Evolutionary conservation across 371 early-diverging fungal species (phyloP).

Genomic region (Vittaforma corneae): DNA sequence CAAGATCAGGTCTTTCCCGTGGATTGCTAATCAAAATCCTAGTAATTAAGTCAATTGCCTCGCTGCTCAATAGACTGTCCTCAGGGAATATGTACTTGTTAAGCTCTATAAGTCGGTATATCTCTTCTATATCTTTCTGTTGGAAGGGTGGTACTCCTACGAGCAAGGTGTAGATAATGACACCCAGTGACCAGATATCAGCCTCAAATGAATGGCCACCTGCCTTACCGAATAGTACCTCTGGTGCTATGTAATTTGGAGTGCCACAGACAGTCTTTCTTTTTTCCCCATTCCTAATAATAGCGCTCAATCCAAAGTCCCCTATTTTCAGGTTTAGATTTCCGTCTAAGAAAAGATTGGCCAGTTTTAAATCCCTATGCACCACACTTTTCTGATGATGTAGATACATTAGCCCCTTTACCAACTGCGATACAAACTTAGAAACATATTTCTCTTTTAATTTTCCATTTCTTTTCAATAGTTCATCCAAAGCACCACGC

Average conservation of each 20-base stretch:
- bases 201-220: slow-evolving; percentile 83
- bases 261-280: slow-evolving; percentile 84
- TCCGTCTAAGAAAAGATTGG: slow-evolving; percentile 75
- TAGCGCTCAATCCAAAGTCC: slow-evolving; percentile 86
- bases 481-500: slow-evolving; percentile 72
- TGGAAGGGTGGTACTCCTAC: slow-evolving; percentile 89
- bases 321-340: slow-evolving; percentile 78
- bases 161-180: slow-evolving; percentile 73
- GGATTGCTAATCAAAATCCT: slow-evolving; percentile 69
- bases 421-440: slow-evolving; percentile 70
- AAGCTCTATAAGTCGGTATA: slow-evolving; percentile 69
- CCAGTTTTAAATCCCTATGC: slow-evolving; percentile 89
- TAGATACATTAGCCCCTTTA: slow-evolving; percentile 72
- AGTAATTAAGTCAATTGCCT: slow-evolving; percentile 68
- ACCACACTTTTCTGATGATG: slow-evolving; percentile 71
- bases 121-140: slow-evolving; percentile 67
- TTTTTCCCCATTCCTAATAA: slow-evolving; percentile 45
- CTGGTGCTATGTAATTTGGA: slow-evolving; percentile 94
- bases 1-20: slow-evolving; percentile 61
- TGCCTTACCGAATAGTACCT: slow-evolving; percentile 71
- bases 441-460: slow-evolving; percentile 77
- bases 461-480: slow-evolving; percentile 67
- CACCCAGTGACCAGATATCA: slow-evolving; percentile 92
- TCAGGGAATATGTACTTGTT: slow-evolving; percentile 69
- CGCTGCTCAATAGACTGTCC: slow-evolving; percentile 62